These are phyloP conservation scores for Terfezia boudieri DNA, from an alignment of 495 filamentous ascomycete genomes.

Conservation along the genomic window DNA sequence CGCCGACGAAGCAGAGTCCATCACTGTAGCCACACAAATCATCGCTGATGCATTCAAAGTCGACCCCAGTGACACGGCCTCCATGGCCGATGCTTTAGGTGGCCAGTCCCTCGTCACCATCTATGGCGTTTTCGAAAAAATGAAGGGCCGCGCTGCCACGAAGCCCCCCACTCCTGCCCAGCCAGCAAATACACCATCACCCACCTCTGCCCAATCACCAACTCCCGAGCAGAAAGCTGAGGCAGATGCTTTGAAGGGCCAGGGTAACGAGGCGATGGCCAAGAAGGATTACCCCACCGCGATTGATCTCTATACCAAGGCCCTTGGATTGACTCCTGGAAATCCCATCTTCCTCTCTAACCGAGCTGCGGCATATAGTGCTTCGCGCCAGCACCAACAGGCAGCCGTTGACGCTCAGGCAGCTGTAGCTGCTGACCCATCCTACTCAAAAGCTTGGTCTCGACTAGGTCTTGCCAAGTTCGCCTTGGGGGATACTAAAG, in stretches of 20 bases:
- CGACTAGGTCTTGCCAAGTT: constrained; percentile 75
- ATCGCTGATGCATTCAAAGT: constrained; percentile 90
- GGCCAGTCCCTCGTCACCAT: constrained; percentile 68
- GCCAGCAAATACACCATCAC: constrained; percentile 11
- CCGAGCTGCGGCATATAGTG: constrained; percentile 77
- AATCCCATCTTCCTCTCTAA: constrained; percentile 97
- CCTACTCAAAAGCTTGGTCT: constrained; percentile 92
- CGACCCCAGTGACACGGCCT: constrained; percentile 52
- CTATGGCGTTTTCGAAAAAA: constrained; percentile 89
- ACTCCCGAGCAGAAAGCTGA: constrained; percentile 35
- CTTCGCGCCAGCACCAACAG: constrained; percentile 52
- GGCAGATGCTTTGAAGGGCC: constrained; percentile 70
- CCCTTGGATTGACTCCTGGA: constrained; percentile 50
- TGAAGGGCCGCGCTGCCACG: constrained; percentile 42
- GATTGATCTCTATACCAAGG: constrained; percentile 67
- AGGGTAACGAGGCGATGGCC: constrained; percentile 85
- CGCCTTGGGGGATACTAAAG: constrained; percentile 71
- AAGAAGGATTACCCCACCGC: constrained; percentile 65
- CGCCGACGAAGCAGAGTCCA: constrained; percentile 66
- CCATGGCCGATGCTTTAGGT: constrained; percentile 54
- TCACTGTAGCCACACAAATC: constrained; percentile 80
- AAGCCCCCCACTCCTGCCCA: constrained; percentile 15
- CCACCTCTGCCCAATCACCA: constrained; percentile 12
- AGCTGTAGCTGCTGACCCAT: constrained; percentile 63
- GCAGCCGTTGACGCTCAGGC: constrained; percentile 73